Percentiles rank a stretch among this genome's conserved stretches.
These are phyloP conservation scores for Globisporangium cederbergense DNA, from an alignment of 352 stramenopile species.

Conservation along the genomic window DNA sequence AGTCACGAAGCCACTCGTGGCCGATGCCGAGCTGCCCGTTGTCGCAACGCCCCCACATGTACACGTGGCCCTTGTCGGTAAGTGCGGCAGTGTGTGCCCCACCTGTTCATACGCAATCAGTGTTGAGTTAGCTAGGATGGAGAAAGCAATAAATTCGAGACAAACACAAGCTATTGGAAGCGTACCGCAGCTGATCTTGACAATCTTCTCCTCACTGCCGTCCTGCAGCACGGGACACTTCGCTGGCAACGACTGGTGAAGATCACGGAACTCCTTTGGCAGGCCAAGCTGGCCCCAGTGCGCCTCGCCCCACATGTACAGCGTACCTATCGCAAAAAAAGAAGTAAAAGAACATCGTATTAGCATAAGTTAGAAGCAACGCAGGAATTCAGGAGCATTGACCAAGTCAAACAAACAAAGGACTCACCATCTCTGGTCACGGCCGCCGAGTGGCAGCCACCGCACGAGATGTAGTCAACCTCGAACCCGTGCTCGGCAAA, in stretches of 20 bases:
- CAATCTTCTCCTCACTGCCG: conserved; percentile 46
- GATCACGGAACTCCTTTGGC: conserved; percentile 52
- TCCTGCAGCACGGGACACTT: conserved; percentile 58
- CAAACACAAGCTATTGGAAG: not conserved
- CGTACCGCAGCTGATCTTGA: conserved; percentile 74
- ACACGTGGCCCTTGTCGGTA: conserved; percentile 67
- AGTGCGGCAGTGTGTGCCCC: conserved; percentile 72
- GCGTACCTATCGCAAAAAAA: conserved; percentile 24
- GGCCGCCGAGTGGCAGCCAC: conserved; percentile 76
- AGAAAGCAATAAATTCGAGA: not conserved
- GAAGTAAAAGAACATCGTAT: not conserved
- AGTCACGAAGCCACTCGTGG: conserved; percentile 56
- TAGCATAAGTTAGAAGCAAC: not conserved
- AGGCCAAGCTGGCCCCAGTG: conserved; percentile 81
- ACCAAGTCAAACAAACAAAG: not conserved
- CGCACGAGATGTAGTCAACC: conserved; percentile 77
- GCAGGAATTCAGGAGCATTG: not conserved
- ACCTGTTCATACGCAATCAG: conserved; percentile 13
- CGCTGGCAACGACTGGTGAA: conserved; percentile 62
- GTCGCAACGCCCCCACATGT: conserved; percentile 76
- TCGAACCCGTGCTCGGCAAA: conserved; percentile 45
- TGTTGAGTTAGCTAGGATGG: not conserved
- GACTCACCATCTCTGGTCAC: conserved; percentile 60
- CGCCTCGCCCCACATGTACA: conserved; percentile 84
- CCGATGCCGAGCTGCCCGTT: conserved; percentile 75